Conservation (phyloP, 148 eudicot species). For the Fallopia convolvulus region DNA sequence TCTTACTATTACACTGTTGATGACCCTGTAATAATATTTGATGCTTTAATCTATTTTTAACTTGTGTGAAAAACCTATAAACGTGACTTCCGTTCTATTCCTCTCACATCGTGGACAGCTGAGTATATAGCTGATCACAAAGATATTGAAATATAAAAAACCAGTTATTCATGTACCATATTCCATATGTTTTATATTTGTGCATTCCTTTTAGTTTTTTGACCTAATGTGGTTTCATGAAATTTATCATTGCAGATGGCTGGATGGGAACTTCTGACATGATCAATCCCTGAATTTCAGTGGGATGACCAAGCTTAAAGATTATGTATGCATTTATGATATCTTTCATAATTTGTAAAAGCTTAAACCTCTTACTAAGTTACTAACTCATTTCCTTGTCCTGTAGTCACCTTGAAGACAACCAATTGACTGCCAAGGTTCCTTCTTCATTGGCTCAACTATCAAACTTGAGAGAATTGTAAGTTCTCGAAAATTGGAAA, state of each 20-base stretch:
- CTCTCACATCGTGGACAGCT: too few relatives aligned
- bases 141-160: too few relatives aligned
- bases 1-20: too few relatives aligned
- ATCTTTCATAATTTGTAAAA: conserved; percentile 5
- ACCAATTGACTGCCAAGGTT: conserved; percentile 66
- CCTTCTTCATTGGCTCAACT: conserved; percentile 60
- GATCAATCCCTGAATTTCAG: conserved; percentile 86
- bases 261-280: conserved; percentile 77
- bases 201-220: background rate
- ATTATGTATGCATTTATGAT: conserved; percentile 46
- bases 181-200: too few relatives aligned
- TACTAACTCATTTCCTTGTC: conserved; percentile 13
- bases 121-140: too few relatives aligned
- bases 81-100: too few relatives aligned
- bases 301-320: conserved; percentile 61
- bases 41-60: too few relatives aligned
- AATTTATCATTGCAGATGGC: conserved; percentile 58
- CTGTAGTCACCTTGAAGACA: conserved; percentile 87
- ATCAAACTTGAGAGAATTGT: conserved; percentile 74
- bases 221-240: conserved; percentile 11
- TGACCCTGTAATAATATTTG: too few relatives aligned
- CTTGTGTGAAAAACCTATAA: too few relatives aligned
- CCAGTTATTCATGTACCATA: too few relatives aligned
- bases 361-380: background rate
- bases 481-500: conserved; percentile 27